These are phyloP conservation scores for Antrodiella citrinella DNA, from an alignment of 768 basidiomycete genomes.

Conservation along the genomic window DNA sequence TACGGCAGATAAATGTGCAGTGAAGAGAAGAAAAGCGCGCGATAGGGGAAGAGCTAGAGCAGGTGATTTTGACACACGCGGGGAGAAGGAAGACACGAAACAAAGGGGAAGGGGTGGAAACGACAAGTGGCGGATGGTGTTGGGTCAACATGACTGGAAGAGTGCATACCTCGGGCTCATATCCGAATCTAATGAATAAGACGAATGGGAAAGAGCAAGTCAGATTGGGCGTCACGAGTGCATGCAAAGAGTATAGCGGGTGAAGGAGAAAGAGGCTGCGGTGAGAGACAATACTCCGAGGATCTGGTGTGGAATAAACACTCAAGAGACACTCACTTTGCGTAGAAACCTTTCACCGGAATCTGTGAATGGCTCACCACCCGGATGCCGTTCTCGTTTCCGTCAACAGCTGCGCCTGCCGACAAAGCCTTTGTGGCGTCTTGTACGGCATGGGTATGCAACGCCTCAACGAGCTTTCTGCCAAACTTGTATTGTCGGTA, in stretches of 20 bases:
- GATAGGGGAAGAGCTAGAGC: not conserved
- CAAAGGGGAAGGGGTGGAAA: not conserved
- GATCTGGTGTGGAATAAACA: too few species aligned
- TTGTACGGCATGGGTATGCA: conserved; percentile 51
- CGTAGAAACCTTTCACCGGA: conserved; percentile 64
- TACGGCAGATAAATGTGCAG: too few species aligned
- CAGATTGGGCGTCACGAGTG: not conserved
- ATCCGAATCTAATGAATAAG: conserved; percentile 50
- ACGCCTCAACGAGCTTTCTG: conserved; percentile 48
- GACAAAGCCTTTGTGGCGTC: conserved; percentile 28
- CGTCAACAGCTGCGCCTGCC: conserved; percentile 18
- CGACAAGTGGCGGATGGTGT: conserved; percentile 1
- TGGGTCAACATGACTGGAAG: conserved; percentile 6
- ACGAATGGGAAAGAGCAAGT: not conserved
- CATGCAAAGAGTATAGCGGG: not conserved
- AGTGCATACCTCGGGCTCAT: conserved; percentile 50
- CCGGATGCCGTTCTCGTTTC: conserved; percentile 34
- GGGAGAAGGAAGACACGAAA: not conserved
- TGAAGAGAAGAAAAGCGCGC: not conserved
- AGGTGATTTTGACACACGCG: not conserved
- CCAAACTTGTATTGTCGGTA: conserved; percentile 63
- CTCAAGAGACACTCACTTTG: conserved; percentile 43
- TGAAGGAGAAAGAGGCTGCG: not conserved
- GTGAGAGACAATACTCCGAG: too few species aligned
- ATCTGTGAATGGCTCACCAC: conserved; percentile 56